Evolutionary conservation across 2,329 filamentous ascomycete genomes (phyloP), one percentile per base, ranked within the genome.

Genomic region (Aspergillus udagawae): DNA sequence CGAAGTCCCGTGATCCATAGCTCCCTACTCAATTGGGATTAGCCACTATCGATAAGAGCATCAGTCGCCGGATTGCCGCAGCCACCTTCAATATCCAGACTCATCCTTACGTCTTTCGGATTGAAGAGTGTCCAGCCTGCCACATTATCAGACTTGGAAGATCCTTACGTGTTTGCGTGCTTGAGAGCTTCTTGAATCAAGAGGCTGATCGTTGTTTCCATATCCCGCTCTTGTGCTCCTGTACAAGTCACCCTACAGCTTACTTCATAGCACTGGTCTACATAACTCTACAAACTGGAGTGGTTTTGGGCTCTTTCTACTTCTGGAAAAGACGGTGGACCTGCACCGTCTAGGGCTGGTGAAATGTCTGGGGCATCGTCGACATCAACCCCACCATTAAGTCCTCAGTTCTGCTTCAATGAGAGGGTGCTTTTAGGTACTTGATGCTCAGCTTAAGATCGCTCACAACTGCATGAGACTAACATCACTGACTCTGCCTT

Each of bases 361-460:
- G 74, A 66, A 47, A 79, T 80, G 78, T 70, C 74, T 64, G 65
- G 66, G 54, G 63, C 71, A 51, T 70, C 71, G n/a, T 71, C 71
- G 23, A 73, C 68, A n/a, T 63, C 68, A 49, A 70, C 72, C 54
- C 86, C 86, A 53, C 72, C 68, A 29, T 77, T 92, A 60, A 89
- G 83, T 58, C 89, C 87, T 48, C 87, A 90, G 71, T 90, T 92
- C 68, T 94, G 90, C 74, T 92, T 92, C 73, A 87, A 87, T 12
- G 86, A 86, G 53, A 80, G 82, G 49, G 81, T 84, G 20, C 76
- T 92, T 50, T 80, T 84, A 85, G 89, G 89, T 90, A 73, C 14
- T 38, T 38, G 14, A 38, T 45, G 79, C 65, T 52, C 38, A 51
- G 25, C 35, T 25, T 23, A 27, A 35, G 27, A 29, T 9, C 29